Evolutionary conservation across 768 basidiomycete species (phyloP).

Genomic region (Lactarius sp.): DNA sequence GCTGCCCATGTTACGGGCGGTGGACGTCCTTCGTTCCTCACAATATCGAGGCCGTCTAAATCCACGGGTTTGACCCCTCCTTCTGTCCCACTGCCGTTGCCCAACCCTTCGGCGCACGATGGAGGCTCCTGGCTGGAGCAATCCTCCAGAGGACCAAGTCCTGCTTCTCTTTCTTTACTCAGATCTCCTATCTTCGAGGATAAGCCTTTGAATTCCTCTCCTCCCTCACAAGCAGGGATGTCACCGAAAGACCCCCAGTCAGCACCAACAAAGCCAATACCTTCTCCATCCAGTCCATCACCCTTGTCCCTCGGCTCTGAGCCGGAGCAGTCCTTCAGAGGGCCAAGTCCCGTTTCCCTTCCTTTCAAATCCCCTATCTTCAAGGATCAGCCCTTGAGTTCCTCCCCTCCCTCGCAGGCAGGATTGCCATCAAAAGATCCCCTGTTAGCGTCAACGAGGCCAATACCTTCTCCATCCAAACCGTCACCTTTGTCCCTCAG

Average conservation of each 20-base stretch:
- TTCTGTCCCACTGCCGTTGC: background rate
- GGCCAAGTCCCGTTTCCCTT: background rate
- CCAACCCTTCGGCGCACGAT: background rate
- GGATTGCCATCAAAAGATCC: background rate
- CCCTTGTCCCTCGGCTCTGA: background rate
- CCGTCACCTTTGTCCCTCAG: constrained; percentile 1
- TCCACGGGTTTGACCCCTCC: constrained; percentile 3
- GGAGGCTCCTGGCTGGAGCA: background rate
- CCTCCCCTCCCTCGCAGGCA: constrained; percentile 12
- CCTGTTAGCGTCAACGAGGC: constrained; percentile 2
- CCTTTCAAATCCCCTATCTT: background rate
- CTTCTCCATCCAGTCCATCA: background rate
- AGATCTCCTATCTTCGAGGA: constrained; percentile 1
- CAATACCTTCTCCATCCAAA: background rate
- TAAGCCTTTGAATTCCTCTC: constrained; percentile 18
- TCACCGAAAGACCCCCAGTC: background rate
- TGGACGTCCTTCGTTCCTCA: background rate
- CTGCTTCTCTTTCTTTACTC: background rate
- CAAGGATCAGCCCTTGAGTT: constrained; percentile 11
- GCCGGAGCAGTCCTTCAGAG: background rate
- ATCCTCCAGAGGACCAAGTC: background rate
- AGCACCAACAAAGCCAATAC: constrained; percentile 6
- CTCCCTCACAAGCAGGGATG: constrained; percentile 1
- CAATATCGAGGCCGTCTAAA: background rate
- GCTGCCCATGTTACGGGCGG: background rate